A percentile compares a stretch with the other conserved stretches of the same genome.
Evolutionary conservation across 306 rosid species (phyloP).

Genomic region (Casuarina glauca): DNA sequence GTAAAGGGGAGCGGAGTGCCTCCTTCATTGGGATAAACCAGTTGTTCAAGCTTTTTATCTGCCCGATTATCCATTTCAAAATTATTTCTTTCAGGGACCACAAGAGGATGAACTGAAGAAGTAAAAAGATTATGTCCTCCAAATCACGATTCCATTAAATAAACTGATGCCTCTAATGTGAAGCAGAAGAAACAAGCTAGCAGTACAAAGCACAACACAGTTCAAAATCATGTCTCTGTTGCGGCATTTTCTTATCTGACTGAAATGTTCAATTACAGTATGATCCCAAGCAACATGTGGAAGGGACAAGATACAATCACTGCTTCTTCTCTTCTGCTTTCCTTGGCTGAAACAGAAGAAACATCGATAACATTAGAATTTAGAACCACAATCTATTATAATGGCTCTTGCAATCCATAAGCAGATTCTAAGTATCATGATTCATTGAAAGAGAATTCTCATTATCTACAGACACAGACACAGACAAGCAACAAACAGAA

Average conservation of each 20-base stretch:
- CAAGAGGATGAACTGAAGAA: background rate
- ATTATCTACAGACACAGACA: background rate
- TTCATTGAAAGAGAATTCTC: slow-evolving; percentile 3
- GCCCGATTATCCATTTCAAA: background rate
- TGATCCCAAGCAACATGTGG: slow-evolving; percentile 8
- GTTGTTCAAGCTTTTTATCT: background rate
- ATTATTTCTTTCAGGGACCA: background rate
- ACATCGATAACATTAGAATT: slow-evolving; percentile 16
- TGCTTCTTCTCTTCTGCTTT: slow-evolving; percentile 91
- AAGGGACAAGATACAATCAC: slow-evolving; percentile 27
- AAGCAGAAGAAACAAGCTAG: slow-evolving; percentile 17
- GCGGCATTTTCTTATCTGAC: slow-evolving; percentile 14
- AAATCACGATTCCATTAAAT: slow-evolving; percentile 27
- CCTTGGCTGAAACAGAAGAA: slow-evolving; percentile 68
- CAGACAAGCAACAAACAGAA: background rate
- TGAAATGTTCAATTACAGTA: slow-evolving; percentile 8
- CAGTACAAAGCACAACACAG: slow-evolving; percentile 6
- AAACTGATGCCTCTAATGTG: slow-evolving; percentile 17
- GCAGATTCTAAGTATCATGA: background rate
- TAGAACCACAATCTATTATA: background rate
- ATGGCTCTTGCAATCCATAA: background rate
- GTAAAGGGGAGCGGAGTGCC: too few relatives aligned
- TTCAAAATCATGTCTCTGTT: background rate
- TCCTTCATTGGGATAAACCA: too few relatives aligned
- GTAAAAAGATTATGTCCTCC: slow-evolving; percentile 11